phyloP scores from a whole-genome alignment of 805 yeast genomes.

The Saccharomyces eubayanus region DNA sequence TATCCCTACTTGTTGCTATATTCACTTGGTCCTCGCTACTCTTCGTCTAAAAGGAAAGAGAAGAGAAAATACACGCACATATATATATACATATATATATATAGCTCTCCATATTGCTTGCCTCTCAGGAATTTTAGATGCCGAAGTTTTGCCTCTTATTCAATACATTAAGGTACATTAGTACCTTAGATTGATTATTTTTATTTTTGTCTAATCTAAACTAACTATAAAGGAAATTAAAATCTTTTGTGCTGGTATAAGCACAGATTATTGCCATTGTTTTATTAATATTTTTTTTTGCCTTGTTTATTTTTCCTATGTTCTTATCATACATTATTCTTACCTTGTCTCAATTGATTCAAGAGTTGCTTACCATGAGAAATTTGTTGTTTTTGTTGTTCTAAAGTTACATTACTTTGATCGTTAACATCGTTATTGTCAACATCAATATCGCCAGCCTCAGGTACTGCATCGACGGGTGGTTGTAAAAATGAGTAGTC shows the following conservation, averaged over 20 bases:
- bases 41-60: constrained; percentile 1
- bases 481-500: constrained; percentile 27
- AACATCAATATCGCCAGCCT: constrained; percentile 1
- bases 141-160: not conserved
- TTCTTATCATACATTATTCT: constrained; percentile 1
- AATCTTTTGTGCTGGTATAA: not conserved
- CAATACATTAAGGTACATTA: not conserved
- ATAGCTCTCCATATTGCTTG: not conserved
- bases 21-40: constrained; percentile 31
- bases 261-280: not conserved
- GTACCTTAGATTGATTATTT: not conserved
- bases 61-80: not conserved
- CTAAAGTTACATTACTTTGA: constrained; percentile 1
- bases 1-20: constrained; percentile 37
- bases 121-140: not conserved
- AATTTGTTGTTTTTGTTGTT: not conserved
- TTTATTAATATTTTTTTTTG: not conserved
- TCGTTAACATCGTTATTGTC: not conserved
- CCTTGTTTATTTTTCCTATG: not conserved
- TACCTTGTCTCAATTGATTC: constrained; percentile 25
- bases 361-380: constrained; percentile 26
- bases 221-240: not conserved
- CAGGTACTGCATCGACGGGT: constrained; percentile 3
- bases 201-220: not conserved
- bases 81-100: not conserved